Base-by-base conservation (phyloP, 176 grass and related monocot species). In the Carex kokanica region DNA sequence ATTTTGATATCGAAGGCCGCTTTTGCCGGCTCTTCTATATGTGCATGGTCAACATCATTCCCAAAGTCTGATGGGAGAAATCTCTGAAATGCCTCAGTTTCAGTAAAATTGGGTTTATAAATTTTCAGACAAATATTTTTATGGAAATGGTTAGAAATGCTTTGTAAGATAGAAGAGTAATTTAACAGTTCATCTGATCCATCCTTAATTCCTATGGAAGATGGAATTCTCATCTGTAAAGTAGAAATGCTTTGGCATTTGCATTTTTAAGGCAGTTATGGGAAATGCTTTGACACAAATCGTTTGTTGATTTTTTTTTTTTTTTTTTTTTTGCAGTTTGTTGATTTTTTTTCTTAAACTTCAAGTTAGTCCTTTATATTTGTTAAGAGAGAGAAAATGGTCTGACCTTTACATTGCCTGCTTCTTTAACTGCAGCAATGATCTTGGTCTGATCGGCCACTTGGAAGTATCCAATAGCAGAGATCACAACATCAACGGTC, bases 21-120 rank as follows among this genome's bases (percentile, higher is more conserved):
- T 5, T 77, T 81, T 52, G 54, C 78, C 11, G 78, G 57, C 20
- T 81, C 60, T 14, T 53, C 54, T 40, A 61, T 36, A 52, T 24
- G 78, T 23, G 1, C 78, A 72, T 77, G 84, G 82, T 73, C 88
- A 78, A 81, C 53, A 17, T 92, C 78, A 0, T 62, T 74, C 16
- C 90, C 83, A 38, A 92, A 92, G 53, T 92, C 90, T 12, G 90
- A 89, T 2, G 88, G 83, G 6, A 92, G 15, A 58, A 89, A 92
- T 34, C 90, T 92, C 88, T 92, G 85, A n/a, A 64, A 24, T 60
- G 11, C 16, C 18, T 36, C 16, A 20, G 12, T 34, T 58, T 56
- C 20, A 80, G 78, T 80, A 41, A 9, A 41, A 32, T 18, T 60
- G 53, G 8, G 11, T 36, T 56, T 32, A 18, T 13, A 18, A 11